Percentiles rank a stretch among this genome's conserved stretches.
Conservation (phyloP, 768 basidiomycete species). For the Termitomyces titanicus region DNA sequence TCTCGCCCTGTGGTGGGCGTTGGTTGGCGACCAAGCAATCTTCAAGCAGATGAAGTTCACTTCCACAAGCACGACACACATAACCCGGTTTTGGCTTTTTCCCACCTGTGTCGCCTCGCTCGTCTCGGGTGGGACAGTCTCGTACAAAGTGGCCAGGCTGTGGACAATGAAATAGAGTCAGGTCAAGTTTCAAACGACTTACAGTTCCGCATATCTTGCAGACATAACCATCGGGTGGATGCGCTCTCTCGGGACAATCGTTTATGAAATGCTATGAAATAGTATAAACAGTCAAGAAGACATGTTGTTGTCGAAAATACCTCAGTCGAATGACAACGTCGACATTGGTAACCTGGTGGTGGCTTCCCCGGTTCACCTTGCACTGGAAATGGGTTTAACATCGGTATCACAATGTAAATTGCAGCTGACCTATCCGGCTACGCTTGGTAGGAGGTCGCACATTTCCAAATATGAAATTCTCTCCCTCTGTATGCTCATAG, state of each 20-base stretch:
- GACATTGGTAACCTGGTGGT: constrained; percentile 73
- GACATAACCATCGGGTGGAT: constrained; percentile 80
- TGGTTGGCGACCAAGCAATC: constrained; percentile 79
- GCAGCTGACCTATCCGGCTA: constrained; percentile 45
- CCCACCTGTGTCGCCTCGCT: constrained; percentile 79
- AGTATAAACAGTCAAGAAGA: constrained; percentile 1
- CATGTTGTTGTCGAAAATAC: constrained; percentile 32
- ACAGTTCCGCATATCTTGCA: constrained; percentile 84
- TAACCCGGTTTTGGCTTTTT: constrained; percentile 83
- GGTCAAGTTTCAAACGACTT: constrained; percentile 15
- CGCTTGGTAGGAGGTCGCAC: constrained; percentile 57
- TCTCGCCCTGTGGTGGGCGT: constrained; percentile 31
- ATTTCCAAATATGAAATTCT: constrained; percentile 71
- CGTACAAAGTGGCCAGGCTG: constrained; percentile 83
- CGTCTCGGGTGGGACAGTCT: constrained; percentile 81
- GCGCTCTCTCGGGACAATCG: constrained; percentile 69
- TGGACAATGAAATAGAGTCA: background rate
- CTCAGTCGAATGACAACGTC: constrained; percentile 71
- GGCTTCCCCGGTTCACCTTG: constrained; percentile 51
- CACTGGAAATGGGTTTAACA: constrained; percentile 12
- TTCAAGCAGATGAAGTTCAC: constrained; percentile 79
- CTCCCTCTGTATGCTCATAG: constrained; percentile 42
- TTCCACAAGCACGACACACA: constrained; percentile 88
- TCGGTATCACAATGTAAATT: background rate
- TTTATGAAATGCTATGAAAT: constrained; percentile 65